phyloP scores from a whole-genome alignment of 371 early-diverging fungal species.

The Conidiobolus incongruus region DNA sequence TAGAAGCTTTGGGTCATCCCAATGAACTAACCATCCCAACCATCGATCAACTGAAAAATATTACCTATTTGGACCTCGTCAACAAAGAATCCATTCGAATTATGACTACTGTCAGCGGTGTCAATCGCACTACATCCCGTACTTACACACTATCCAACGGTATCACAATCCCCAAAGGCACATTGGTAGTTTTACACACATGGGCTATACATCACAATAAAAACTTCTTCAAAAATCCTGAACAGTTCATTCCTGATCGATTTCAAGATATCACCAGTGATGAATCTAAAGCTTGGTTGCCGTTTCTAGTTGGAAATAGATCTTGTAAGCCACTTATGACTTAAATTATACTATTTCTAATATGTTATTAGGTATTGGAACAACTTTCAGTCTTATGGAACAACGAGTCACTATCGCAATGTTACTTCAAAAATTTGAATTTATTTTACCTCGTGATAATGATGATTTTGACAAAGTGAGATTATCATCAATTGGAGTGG shows the following conservation, averaged over 20 bases:
- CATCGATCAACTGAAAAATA: constrained; percentile 11
- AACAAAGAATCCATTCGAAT: constrained; percentile 19
- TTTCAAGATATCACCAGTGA: constrained; percentile 2
- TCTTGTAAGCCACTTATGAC: background rate
- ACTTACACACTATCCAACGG: constrained; percentile 1
- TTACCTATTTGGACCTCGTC: constrained; percentile 16
- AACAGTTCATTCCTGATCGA: constrained; percentile 9
- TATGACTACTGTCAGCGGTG: too few species aligned
- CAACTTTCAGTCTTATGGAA: background rate
- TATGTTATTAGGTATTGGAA: background rate
- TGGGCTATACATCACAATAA: constrained; percentile 7
- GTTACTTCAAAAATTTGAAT: background rate
- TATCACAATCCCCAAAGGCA: constrained; percentile 4
- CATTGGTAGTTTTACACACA: constrained; percentile 2
- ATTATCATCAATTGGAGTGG: too few species aligned
- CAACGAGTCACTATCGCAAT: background rate
- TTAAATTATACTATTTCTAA: background rate
- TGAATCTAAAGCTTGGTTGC: background rate
- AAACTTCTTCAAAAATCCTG: constrained; percentile 7
- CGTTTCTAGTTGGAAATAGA: background rate
- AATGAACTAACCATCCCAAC: constrained; percentile 10
- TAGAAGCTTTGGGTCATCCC: constrained; percentile 10
- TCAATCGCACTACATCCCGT: constrained; percentile 12
- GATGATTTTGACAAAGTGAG: too few species aligned
- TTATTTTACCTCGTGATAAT: too few species aligned